Conservation (phyloP, 208 protist species). For the Acanthamoeba lenticulata region DNA sequence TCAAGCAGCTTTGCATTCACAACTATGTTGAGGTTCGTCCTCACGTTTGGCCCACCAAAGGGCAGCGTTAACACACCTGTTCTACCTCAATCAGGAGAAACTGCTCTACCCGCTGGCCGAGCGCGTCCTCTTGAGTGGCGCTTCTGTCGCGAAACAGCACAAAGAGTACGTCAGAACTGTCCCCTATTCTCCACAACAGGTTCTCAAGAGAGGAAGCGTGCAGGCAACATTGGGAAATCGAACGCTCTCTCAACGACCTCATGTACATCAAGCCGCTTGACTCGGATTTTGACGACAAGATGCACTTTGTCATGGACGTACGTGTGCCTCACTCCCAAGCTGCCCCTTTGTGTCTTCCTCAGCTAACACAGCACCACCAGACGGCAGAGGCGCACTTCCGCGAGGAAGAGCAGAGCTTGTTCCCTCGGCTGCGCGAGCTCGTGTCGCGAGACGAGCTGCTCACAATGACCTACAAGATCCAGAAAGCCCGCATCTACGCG, state of each 20-base stretch:
- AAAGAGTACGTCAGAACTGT: neutral
- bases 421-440: neutral
- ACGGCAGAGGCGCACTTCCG: neutral
- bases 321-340: neutral
- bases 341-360: neutral
- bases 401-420: conserved; percentile 20
- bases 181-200: no score
- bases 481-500: neutral
- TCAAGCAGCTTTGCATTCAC: conserved; percentile 58
- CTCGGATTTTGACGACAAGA: conserved; percentile 52
- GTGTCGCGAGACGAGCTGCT: neutral
- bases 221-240: neutral
- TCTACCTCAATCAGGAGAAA: neutral
- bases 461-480: conserved; percentile 21
- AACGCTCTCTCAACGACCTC: neutral
- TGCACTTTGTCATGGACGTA: conserved; percentile 34
- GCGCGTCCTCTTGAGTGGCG: neutral
- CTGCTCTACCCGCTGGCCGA: conserved; percentile 10
- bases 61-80: neutral
- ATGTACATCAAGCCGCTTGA: conserved; percentile 57
- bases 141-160: neutral
- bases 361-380: neutral
- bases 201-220: neutral
- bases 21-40: neutral
- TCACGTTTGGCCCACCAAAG: neutral